These are phyloP conservation scores for Monilinia fructigena DNA, from an alignment of 2,329 filamentous ascomycete species.

Conservation along the genomic window DNA sequence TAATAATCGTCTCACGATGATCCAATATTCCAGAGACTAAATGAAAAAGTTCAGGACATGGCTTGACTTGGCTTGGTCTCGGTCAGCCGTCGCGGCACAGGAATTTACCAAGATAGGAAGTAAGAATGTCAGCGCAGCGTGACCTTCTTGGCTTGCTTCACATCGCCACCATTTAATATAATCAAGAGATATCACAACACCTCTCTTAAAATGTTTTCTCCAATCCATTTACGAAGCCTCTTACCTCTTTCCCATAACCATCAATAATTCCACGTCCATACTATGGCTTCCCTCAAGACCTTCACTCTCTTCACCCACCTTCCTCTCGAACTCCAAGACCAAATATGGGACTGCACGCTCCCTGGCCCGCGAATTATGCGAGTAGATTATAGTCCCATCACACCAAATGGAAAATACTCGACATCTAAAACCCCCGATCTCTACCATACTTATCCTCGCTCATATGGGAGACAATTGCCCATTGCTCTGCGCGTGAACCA, in stretches of 20 bases:
- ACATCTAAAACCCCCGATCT: not conserved
- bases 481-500: conserved; percentile 4
- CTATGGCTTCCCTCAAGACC: not conserved
- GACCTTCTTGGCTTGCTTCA: too few species aligned
- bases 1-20: too few species aligned
- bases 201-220: too few species aligned
- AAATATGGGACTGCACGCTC: not conserved
- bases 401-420: not conserved
- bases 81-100: too few species aligned
- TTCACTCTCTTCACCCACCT: conserved; percentile 10
- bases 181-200: too few species aligned
- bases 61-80: too few species aligned
- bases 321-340: conserved; percentile 5
- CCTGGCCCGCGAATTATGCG: conserved; percentile 3
- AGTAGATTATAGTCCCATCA: not conserved
- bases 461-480: not conserved
- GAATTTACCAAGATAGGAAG: too few species aligned
- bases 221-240: too few species aligned
- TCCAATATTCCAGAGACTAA: too few species aligned
- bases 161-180: too few species aligned
- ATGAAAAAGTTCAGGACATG: too few species aligned
- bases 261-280: not conserved
- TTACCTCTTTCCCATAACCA: not conserved
- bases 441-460: not conserved
- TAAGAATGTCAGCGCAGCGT: too few species aligned